Percentiles rank a stretch among this genome's conserved stretches.
Evolutionary conservation across 148 eudicot species (phyloP).

Genomic region (Polygonum aviculare): DNA sequence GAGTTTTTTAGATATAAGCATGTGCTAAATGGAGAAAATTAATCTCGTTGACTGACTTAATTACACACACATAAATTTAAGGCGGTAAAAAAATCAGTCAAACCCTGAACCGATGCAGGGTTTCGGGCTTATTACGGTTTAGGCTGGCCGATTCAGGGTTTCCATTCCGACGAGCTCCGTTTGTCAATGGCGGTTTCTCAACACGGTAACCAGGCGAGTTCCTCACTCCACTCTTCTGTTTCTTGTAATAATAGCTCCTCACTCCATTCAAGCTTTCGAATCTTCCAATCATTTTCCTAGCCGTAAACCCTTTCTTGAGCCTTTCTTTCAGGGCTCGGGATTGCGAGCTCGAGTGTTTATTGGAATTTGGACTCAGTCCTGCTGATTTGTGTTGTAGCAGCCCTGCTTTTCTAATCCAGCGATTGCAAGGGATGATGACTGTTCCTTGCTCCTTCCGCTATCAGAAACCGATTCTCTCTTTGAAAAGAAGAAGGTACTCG

Average conservation of each 20-base stretch:
- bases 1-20: background rate
- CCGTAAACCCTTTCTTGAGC: background rate
- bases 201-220: constrained; percentile 8
- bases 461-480: constrained; percentile 50
- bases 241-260: background rate
- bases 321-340: background rate
- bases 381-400: constrained; percentile 20
- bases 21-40: background rate
- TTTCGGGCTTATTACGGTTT: too few relatives aligned
- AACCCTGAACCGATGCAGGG: too few relatives aligned
- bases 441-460: constrained; percentile 39
- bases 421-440: constrained; percentile 20
- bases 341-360: background rate
- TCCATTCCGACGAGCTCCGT: too few relatives aligned
- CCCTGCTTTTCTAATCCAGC: constrained; percentile 16
- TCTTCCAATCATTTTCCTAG: background rate
- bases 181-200: constrained; percentile 9
- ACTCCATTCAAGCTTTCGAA: background rate
- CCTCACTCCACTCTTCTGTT: background rate
- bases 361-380: background rate
- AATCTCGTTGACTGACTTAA: background rate
- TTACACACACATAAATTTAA: too few relatives aligned
- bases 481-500: constrained; percentile 46
- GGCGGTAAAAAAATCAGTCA: too few relatives aligned
- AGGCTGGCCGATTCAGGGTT: too few relatives aligned